These are phyloP conservation scores for Chaetothyriales sp. DNA, from an alignment of 2,329 filamentous ascomycete species.

Conservation along the genomic window DNA sequence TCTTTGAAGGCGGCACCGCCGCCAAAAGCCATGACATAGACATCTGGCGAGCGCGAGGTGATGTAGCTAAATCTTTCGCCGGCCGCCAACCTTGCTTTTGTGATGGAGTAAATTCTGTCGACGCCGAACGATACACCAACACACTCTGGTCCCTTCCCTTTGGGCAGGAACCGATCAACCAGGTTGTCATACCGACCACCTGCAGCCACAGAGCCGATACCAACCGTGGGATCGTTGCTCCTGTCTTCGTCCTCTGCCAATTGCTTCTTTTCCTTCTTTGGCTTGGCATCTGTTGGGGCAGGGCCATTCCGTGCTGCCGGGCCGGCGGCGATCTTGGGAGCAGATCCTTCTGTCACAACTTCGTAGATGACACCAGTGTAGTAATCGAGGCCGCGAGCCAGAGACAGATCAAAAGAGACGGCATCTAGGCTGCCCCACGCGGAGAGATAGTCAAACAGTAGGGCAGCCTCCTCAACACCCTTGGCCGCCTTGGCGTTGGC, in stretches of 20 bases:
- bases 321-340: conserved; percentile 36
- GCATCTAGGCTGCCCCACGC: conserved; percentile 58
- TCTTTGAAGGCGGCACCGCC: conserved; percentile 54
- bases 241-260: conserved; percentile 51
- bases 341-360: conserved; percentile 69
- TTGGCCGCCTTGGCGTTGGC: conserved; percentile 63
- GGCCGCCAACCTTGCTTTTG: conserved; percentile 59
- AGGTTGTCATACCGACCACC: conserved; percentile 87
- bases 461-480: conserved; percentile 66
- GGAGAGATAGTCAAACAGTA: conserved; percentile 71
- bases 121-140: conserved; percentile 89
- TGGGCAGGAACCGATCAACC: conserved; percentile 84
- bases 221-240: conserved; percentile 64
- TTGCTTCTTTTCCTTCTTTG: conserved; percentile 42
- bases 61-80: conserved; percentile 38
- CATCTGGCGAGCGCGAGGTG: conserved; percentile 47
- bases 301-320: conserved; percentile 23
- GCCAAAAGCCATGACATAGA: conserved; percentile 89
- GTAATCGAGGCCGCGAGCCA: conserved; percentile 85
- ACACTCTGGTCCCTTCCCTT: conserved; percentile 65
- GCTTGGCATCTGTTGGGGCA: conserved; percentile 23
- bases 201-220: conserved; percentile 77
- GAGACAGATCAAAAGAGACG: conserved; percentile 77
- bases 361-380: conserved; percentile 88
- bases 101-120: conserved; percentile 88